A percentile compares a stretch with the other conserved stretches of the same genome.
phyloP scores from a whole-genome alignment of 805 yeast genomes.

The Isabelozyma pseudorhagii region DNA sequence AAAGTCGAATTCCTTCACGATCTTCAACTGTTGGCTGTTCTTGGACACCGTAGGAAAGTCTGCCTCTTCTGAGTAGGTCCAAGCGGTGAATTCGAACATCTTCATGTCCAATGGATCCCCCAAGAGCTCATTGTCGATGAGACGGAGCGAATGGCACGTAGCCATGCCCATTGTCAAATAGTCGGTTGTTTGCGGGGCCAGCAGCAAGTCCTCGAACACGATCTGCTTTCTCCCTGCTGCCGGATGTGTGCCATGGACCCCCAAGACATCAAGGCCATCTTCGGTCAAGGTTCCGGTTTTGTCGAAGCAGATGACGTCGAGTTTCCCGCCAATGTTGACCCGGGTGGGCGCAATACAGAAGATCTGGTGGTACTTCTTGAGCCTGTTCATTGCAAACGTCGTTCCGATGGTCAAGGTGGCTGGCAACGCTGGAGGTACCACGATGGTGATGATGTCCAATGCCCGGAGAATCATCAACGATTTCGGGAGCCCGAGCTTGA shows the following conservation, averaged over 20 bases:
- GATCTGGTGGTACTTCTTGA: slow-evolving; percentile 58
- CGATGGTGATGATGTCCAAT: slow-evolving; percentile 89
- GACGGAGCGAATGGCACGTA: slow-evolving; percentile 83
- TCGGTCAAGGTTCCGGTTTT: slow-evolving; percentile 97
- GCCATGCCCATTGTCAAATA: slow-evolving; percentile 48
- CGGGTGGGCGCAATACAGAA: slow-evolving; percentile 94
- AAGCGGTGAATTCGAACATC: slow-evolving; percentile 87
- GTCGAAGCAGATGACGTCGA: slow-evolving; percentile 89
- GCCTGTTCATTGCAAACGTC: slow-evolving; percentile 79
- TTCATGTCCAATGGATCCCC: slow-evolving; percentile 95
- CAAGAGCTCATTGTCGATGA: slow-evolving; percentile 71
- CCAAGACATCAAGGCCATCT: slow-evolving; percentile 88
- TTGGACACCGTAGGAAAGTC: slow-evolving; percentile 12
- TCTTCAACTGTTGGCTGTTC: slow-evolving; percentile 21
- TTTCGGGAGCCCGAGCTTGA: slow-evolving; percentile 68
- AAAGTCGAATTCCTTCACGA: slow-evolving; percentile 69
- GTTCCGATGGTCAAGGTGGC: slow-evolving; percentile 97
- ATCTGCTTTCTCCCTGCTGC: slow-evolving; percentile 39
- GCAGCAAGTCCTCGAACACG: slow-evolving; percentile 26
- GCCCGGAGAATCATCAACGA: slow-evolving; percentile 80
- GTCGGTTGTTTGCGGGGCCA: slow-evolving; percentile 18
- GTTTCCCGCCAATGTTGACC: slow-evolving; percentile 93
- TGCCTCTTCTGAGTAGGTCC: slow-evolving; percentile 65
- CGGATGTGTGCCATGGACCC: slow-evolving; percentile 43
- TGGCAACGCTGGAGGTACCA: slow-evolving; percentile 97